Evolutionary conservation across 306 rosid species (phyloP), one percentile per base, ranked within the genome.

Genomic region (Carpinus fangiana): DNA sequence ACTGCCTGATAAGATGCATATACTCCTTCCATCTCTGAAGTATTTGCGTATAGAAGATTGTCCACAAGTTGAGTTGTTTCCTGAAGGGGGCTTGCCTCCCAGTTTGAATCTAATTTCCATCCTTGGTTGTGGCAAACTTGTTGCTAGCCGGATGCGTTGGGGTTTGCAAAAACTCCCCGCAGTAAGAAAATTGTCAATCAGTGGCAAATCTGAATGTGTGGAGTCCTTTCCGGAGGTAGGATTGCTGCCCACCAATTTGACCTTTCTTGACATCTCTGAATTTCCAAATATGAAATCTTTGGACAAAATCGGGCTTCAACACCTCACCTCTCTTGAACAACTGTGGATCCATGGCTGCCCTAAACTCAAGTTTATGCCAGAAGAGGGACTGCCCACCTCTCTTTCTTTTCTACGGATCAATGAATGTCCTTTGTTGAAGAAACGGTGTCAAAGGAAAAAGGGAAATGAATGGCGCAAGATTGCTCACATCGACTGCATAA

Each of bases 401-500:
- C 76, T 80, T 69, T 57, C 72, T 38, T 0, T 1, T 18, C 26
- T 80, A 9, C 0, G 0, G 0, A 68, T 84, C 69, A 0, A 0
- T 2, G 2, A 6, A 0, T 85, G 84, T 61, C 48, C 73, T 13
- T 62, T 41, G 13, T 72, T 85, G 7, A 21, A 65, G 21, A 18
- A 7, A 13, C 55, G 69, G 5, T 74, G 65, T 36, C n/a, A 31
- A 43, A 79, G 62, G 48, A 81, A 64, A 10, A 73, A n/a, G 12
- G 86, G 86, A 1, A 14, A 85, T 68, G 86, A 82, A 21, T 85
- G 84, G 86, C 69, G n/a, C 12, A 79, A 82, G 74, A 85, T 85
- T 76, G 10, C 56, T 34, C 84, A 79, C 74, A 79, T 82, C 71
- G 26, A 48, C 26, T 8, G 0, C 0, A 34, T 41, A 55, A 57